Percentiles rank a stretch among this genome's conserved stretches.
phyloP scores from a whole-genome alignment of 2,329 filamentous ascomycete genomes.

The Exophiala alcalophila region DNA sequence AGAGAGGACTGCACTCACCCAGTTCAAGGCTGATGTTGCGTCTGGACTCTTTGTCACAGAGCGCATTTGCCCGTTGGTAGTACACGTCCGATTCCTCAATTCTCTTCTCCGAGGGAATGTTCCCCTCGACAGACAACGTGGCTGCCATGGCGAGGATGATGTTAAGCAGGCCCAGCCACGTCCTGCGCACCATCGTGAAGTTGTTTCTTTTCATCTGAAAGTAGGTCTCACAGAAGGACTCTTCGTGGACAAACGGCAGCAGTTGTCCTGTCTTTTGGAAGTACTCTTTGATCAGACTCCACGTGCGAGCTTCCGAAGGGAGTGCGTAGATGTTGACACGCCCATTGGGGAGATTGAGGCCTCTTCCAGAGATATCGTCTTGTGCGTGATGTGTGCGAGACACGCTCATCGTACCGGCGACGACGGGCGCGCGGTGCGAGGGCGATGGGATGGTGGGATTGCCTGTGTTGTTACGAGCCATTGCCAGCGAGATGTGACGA shows the following conservation, averaged over 20 bases:
- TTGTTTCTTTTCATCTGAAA: constrained; percentile 33
- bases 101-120: constrained; percentile 37
- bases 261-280: constrained; percentile 37
- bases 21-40: constrained; percentile 46
- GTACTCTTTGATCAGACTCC: constrained; percentile 7
- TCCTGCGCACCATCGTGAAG: constrained; percentile 41
- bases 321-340: constrained; percentile 34
- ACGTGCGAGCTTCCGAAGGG: constrained; percentile 30
- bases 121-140: constrained; percentile 35
- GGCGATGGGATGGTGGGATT: not conserved
- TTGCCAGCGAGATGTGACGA: constrained; percentile 37
- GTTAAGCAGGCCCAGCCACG: constrained; percentile 52
- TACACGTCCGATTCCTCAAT: constrained; percentile 45
- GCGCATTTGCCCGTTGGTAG: constrained; percentile 44
- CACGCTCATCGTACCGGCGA: constrained; percentile 3
- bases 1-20: too few species aligned
- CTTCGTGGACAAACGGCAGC: constrained; percentile 42
- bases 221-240: constrained; percentile 38
- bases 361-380: not conserved
- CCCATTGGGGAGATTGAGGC: not conserved
- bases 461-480: constrained; percentile 19
- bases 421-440: not conserved
- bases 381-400: not conserved
- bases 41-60: constrained; percentile 45
- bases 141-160: constrained; percentile 51